Evolutionary conservation across 305 asterid genomes (phyloP).

Genomic region (Solanum hybrid): DNA sequence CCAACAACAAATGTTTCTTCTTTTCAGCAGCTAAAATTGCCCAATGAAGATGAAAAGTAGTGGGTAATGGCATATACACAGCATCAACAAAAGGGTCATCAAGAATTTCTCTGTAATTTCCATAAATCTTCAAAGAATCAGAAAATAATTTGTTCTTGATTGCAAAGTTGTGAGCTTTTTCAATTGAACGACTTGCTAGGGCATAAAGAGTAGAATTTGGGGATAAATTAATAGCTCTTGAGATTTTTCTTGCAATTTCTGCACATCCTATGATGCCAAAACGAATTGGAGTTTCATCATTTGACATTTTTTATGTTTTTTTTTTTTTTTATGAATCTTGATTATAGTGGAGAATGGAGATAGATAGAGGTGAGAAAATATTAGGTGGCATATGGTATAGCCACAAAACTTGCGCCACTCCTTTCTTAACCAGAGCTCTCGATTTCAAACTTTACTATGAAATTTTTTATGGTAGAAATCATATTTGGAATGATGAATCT

Average conservation of each 20-base stretch:
- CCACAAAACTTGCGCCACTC: neutral
- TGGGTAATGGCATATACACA: constrained; percentile 75
- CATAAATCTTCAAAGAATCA: constrained; percentile 39
- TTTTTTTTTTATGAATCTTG: neutral
- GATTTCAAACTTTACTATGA: accelerated
- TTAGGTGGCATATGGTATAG: neutral
- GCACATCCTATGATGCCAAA: constrained; percentile 89
- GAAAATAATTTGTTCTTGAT: constrained; percentile 33
- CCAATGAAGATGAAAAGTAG: constrained; percentile 58
- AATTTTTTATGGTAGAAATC: too few species aligned
- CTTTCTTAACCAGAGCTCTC: accelerated
- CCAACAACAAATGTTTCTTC: constrained; percentile 65
- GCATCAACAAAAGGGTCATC: constrained; percentile 65
- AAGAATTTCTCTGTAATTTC: constrained; percentile 46
- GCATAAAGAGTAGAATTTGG: constrained; percentile 56
- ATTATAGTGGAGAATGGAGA: neutral
- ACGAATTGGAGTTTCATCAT: constrained; percentile 31
- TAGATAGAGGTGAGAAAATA: neutral
- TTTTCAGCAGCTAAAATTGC: constrained; percentile 55
- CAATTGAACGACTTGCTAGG: constrained; percentile 57
- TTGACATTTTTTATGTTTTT: constrained; percentile 16
- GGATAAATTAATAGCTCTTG: constrained; percentile 50
- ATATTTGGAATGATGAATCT: too few species aligned
- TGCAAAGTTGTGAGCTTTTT: constrained; percentile 50
- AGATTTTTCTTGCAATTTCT: constrained; percentile 57